Percentiles rank a stretch among this genome's conserved stretches.
Evolutionary conservation across 345 rosid genomes (phyloP).

Genomic region (Salix viminalis): DNA sequence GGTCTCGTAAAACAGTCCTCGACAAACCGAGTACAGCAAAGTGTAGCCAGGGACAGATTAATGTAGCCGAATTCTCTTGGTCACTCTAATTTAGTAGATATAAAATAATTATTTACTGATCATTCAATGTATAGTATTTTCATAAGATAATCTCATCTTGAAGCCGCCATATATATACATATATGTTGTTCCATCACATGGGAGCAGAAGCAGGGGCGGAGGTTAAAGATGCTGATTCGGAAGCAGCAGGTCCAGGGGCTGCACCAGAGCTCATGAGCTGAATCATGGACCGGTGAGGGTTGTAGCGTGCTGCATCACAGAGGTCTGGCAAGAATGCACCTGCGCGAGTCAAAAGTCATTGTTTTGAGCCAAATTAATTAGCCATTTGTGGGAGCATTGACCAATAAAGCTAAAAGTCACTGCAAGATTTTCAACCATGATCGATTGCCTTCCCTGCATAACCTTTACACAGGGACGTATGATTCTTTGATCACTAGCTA

Average conservation of each 20-base stretch:
- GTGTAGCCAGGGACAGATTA: background rate
- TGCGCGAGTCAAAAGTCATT: constrained; percentile 23
- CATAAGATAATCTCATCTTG: background rate
- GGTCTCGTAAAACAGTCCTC: background rate
- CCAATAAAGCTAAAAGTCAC: background rate
- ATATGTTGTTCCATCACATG: background rate
- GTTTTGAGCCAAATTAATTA: background rate
- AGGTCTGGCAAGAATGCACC: constrained; percentile 90
- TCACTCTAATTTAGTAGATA: background rate
- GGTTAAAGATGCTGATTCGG: background rate
- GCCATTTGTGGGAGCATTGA: background rate
- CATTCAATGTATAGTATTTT: background rate
- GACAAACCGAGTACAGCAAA: background rate
- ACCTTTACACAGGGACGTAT: background rate
- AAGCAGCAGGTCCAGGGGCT: constrained; percentile 42
- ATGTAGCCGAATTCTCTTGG: background rate
- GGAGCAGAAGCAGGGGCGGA: constrained; percentile 29
- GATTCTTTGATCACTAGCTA: background rate
- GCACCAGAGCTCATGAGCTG: constrained; percentile 65
- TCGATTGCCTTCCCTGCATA: background rate
- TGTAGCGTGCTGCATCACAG: constrained; percentile 51
- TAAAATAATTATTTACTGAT: background rate
- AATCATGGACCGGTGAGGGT: constrained; percentile 74
- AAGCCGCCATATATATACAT: no score
- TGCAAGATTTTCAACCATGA: background rate